These are phyloP conservation scores for Ophiostoma montium DNA, from an alignment of 2,329 filamentous ascomycete genomes.

Conservation along the genomic window DNA sequence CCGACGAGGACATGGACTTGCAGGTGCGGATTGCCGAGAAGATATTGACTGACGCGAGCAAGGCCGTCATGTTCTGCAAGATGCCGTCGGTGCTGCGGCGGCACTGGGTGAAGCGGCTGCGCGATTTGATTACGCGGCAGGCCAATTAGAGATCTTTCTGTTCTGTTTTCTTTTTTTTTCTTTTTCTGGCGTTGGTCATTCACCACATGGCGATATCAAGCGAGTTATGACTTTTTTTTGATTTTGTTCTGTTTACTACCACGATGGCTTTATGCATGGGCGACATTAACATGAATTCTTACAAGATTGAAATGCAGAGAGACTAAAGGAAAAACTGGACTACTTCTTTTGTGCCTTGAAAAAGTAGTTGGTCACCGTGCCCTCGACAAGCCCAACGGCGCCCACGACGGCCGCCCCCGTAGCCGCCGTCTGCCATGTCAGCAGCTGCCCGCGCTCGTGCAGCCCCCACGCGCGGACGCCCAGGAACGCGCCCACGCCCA, in stretches of 20 bases:
- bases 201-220: neutral
- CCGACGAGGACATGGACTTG: slow-evolving; percentile 41
- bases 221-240: neutral
- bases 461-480: slow-evolving; percentile 42
- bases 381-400: slow-evolving; percentile 34
- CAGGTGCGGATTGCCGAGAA: slow-evolving; percentile 47
- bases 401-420: slow-evolving; percentile 37
- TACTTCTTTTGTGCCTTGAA: slow-evolving; percentile 23
- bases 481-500: slow-evolving; percentile 38
- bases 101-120: slow-evolving; percentile 41
- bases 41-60: slow-evolving; percentile 42
- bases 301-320: neutral
- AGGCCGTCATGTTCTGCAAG: slow-evolving; percentile 48
- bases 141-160: neutral
- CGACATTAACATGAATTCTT: too few species aligned
- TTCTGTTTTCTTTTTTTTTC: neutral
- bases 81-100: slow-evolving; percentile 37
- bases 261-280: too few species aligned
- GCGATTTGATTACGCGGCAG: slow-evolving; percentile 26
- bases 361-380: slow-evolving; percentile 29
- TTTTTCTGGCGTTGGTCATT: neutral
- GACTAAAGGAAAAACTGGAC: neutral
- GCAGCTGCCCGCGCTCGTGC: slow-evolving; percentile 36
- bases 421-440: slow-evolving; percentile 33
- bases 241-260: too few species aligned